Evolutionary conservation across 2,329 filamentous ascomycete species (phyloP), one percentile per base, ranked within the genome.

Genomic region (Cadophora sp.): DNA sequence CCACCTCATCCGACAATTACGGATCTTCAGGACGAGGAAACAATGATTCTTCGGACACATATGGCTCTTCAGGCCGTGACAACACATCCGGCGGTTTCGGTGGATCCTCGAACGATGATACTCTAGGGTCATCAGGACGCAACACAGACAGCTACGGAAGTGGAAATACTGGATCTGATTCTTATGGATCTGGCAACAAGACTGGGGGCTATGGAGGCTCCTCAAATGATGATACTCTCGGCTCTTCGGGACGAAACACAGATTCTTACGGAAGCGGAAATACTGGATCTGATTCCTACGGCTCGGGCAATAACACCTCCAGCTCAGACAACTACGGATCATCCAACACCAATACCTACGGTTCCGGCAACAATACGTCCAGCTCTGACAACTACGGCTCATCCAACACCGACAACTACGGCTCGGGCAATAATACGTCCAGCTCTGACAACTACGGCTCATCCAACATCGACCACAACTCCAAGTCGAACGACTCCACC

Each of bases 321-420:
- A 53, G 61, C 51, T 68, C 63, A 22, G 74, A 75, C 65, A 75
- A 75, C 72, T 73, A 78, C 67, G 77, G 76, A 50, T 70, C 71
- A 27, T 43, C 27, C 27, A 62, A 62, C 60, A 53, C 31, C 6
- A 59, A 67, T 40, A 59, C 60, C 26, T 63, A 63, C 51, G 65
- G 65, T 14, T 75, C 73, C 40, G 66, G 63, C 48, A 69, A 73
- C 60, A 70, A 66, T n/a, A n/a, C n/a, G 53, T 70, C 72, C 8
- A 70, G 71, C 60, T 67, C 69, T 34, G 63, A 65, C 37, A 67
- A 69, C 48, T 71, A 75, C 64, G 71, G 69, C 68, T 77, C 75
- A 65, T 73, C 73, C 11, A 67, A 66, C 48, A 65, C 24, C 11
- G n/a, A 75, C 69, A 73, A 62, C 56, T 74, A 74, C 62, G 73